Conservation (phyloP, 805 yeast species). For the Wickerhamomyces mucosus region DNA sequence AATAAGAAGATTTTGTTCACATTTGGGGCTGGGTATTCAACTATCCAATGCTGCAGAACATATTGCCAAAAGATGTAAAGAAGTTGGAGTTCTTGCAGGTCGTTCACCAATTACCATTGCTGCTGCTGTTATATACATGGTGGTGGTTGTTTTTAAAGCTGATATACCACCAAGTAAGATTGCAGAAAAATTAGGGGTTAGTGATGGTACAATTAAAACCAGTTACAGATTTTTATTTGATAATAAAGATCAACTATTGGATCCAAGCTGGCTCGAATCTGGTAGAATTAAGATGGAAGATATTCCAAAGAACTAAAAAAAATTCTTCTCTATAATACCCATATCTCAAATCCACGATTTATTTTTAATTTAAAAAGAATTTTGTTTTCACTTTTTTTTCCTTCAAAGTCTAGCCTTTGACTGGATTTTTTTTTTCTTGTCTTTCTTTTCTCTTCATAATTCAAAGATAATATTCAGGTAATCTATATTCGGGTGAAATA, state of each 20-base stretch:
- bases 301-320: conserved; percentile 15
- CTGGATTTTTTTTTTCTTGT: no score
- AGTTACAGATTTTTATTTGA: conserved; percentile 77
- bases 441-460: no score
- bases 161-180: conserved; percentile 70
- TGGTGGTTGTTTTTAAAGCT: conserved; percentile 78
- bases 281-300: conserved; percentile 50
- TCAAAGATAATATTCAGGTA: no score
- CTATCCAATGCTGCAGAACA: conserved; percentile 89
- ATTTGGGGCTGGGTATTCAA: conserved; percentile 76
- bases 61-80: conserved; percentile 83
- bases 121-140: conserved; percentile 93
- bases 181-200: conserved; percentile 88
- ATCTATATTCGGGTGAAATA: no score
- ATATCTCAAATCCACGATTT: no score
- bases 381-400: no score
- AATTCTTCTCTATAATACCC: no score
- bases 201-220: conserved; percentile 95
- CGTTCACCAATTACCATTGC: conserved; percentile 96
- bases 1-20: conserved; percentile 93
- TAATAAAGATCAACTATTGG: conserved; percentile 62
- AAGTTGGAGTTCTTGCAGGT: conserved; percentile 90
- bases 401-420: no score
- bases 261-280: conserved; percentile 64
- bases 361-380: no score